Conservation (phyloP, 2,329 filamentous ascomycete genomes). For the Lasiodiplodia citricola region DNA sequence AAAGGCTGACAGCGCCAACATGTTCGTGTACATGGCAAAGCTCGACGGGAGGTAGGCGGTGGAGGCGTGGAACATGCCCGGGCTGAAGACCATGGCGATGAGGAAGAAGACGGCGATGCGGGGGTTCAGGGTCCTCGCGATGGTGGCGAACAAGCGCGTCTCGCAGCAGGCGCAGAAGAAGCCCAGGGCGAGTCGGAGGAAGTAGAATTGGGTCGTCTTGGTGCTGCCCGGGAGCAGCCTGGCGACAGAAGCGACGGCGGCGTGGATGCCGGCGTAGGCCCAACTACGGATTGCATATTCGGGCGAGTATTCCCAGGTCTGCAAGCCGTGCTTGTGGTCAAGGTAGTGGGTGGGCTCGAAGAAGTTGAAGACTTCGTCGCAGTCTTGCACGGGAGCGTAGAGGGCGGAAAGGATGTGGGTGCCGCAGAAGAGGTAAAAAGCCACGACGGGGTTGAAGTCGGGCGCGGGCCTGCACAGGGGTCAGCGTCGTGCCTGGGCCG, state of each 20-base stretch:
- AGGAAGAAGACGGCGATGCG: constrained; percentile 86
- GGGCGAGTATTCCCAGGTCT: constrained; percentile 99
- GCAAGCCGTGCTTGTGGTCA: constrained; percentile 86
- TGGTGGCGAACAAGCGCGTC: constrained; percentile 77
- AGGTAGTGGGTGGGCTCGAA: constrained; percentile 98
- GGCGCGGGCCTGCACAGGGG: constrained; percentile 34
- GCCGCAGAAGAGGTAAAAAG: constrained; percentile 79
- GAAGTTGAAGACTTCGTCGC: constrained; percentile 98
- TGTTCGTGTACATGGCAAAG: constrained; percentile 94
- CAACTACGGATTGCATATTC: constrained; percentile 94
- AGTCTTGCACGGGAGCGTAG: constrained; percentile 93
- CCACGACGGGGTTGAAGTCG: constrained; percentile 69
- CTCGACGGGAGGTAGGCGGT: constrained; percentile 88
- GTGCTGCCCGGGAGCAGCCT: constrained; percentile 56
- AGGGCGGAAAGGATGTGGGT: constrained; percentile 77
- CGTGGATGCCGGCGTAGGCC: constrained; percentile 85
- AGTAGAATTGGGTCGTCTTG: constrained; percentile 78
- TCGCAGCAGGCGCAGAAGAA: constrained; percentile 80
- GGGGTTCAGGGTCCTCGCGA: constrained; percentile 77
- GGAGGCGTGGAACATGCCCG: constrained; percentile 93
- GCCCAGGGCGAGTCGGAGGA: constrained; percentile 76
- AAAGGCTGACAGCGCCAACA: constrained; percentile 85
- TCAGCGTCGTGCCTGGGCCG: constrained; percentile 51
- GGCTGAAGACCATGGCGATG: constrained; percentile 75
- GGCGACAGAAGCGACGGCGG: constrained; percentile 70